phyloP scores from a whole-genome alignment of 2,329 filamentous ascomycete genomes.

The Pseudopyricularia cyperi region DNA sequence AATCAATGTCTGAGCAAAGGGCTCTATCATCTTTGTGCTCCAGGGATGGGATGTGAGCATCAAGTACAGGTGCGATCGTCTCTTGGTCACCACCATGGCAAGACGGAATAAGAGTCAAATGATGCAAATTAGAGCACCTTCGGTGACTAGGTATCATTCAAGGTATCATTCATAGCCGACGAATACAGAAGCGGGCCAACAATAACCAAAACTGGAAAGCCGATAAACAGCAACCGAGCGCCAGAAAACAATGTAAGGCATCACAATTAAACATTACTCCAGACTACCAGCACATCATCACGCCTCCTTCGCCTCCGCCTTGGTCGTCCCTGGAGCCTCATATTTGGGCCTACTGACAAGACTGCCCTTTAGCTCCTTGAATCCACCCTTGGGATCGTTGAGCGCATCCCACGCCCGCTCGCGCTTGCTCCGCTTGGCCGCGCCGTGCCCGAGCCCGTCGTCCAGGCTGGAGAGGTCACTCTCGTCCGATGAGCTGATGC shows the following conservation, averaged over 20 bases:
- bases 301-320: background rate
- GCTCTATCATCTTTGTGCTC: no score
- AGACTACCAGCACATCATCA: background rate
- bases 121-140: no score
- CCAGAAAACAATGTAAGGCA: background rate
- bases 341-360: background rate
- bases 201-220: background rate
- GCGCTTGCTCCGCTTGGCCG: conserved; percentile 28
- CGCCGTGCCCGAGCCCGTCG: conserved; percentile 18
- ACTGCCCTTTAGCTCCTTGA: background rate
- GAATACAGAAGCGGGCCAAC: background rate
- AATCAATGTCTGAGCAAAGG: no score
- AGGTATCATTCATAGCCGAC: no score
- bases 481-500: conserved; percentile 39
- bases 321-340: background rate
- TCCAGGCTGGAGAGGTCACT: conserved; percentile 35
- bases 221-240: background rate
- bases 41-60: no score
- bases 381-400: conserved; percentile 26
- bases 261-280: background rate
- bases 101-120: no score
- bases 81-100: no score
- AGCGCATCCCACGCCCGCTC: conserved; percentile 37
- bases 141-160: no score
- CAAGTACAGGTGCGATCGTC: no score